Conservation (phyloP, 2,329 filamentous ascomycete species). For the Diaporthe citri region DNA sequence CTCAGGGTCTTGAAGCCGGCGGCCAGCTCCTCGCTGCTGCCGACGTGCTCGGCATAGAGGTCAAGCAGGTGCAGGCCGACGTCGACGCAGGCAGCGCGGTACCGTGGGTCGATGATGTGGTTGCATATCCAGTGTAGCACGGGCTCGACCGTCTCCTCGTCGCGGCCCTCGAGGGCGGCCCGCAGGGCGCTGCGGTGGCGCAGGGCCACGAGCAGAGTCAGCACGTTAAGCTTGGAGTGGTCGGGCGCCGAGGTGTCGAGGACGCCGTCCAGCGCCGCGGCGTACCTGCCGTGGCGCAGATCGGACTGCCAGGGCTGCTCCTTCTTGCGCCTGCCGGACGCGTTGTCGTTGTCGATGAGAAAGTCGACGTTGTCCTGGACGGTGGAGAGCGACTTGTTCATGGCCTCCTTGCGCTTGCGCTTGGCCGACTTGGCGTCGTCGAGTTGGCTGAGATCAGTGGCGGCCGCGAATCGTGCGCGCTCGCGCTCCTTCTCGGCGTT, state of each 20-base stretch:
- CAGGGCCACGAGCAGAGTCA: slow-evolving; percentile 86
- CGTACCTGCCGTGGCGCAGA: slow-evolving; percentile 83
- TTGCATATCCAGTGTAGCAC: slow-evolving; percentile 86
- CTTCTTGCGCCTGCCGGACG: slow-evolving; percentile 63
- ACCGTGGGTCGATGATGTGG: slow-evolving; percentile 85
- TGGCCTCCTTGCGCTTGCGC: slow-evolving; percentile 69
- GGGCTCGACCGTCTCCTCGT: slow-evolving; percentile 85
- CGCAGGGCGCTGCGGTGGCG: slow-evolving; percentile 89
- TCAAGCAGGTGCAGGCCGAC: slow-evolving; percentile 86
- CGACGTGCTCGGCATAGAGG: slow-evolving; percentile 85
- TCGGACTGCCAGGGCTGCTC: slow-evolving; percentile 84
- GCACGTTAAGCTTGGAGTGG: slow-evolving; percentile 70
- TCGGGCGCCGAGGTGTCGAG: slow-evolving; percentile 67
- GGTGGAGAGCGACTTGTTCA: slow-evolving; percentile 75
- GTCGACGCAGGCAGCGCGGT: slow-evolving; percentile 85
- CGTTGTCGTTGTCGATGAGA: slow-evolving; percentile 79
- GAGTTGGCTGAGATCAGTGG: slow-evolving; percentile 82
- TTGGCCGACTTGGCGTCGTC: slow-evolving; percentile 76
- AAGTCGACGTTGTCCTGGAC: slow-evolving; percentile 89
- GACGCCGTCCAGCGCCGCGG: slow-evolving; percentile 82
- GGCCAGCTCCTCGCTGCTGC: slow-evolving; percentile 79
- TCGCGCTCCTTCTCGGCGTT: slow-evolving; percentile 84
- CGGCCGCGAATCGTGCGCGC: slow-evolving; percentile 83
- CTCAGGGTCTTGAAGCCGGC: slow-evolving; percentile 77
- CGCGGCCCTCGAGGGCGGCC: slow-evolving; percentile 82